Evolutionary conservation across 805 yeast genomes (phyloP).

Genomic region (Hanseniaspora singularis): DNA sequence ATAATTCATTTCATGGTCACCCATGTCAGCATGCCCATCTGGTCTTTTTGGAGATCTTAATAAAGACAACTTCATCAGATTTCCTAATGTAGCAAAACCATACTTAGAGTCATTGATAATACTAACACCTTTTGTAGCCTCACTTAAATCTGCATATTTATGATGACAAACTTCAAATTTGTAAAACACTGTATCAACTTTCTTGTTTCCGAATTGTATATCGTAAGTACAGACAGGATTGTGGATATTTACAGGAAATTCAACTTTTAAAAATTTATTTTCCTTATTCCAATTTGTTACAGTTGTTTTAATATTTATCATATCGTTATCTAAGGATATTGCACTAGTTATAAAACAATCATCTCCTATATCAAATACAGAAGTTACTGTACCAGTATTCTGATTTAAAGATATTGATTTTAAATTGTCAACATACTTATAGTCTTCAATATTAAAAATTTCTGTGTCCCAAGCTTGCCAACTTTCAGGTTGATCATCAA

Average conservation of each 20-base stretch:
- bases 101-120: slow-evolving; percentile 75
- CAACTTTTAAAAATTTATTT: slow-evolving; percentile 82
- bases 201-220: slow-evolving; percentile 85
- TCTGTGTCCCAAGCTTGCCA: slow-evolving; percentile 99
- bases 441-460: slow-evolving; percentile 68
- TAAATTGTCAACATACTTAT: slow-evolving; percentile 35
- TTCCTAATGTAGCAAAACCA: slow-evolving; percentile 92
- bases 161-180: slow-evolving; percentile 93
- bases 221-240: slow-evolving; percentile 76
- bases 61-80: slow-evolving; percentile 71
- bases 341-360: slow-evolving; percentile 54
- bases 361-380: slow-evolving; percentile 33
- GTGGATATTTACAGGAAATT: slow-evolving; percentile 78
- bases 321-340: slow-evolving; percentile 45
- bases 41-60: slow-evolving; percentile 90
- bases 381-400: slow-evolving; percentile 28
- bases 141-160: slow-evolving; percentile 85
- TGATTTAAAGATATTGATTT: slow-evolving; percentile 27
- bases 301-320: slow-evolving; percentile 41
- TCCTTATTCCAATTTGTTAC: slow-evolving; percentile 77
- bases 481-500: slow-evolving; percentile 79
- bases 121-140: slow-evolving; percentile 74
- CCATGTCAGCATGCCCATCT: slow-evolving; percentile 91
- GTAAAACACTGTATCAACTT: slow-evolving; percentile 87
- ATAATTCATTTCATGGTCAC: slow-evolving; percentile 66